These are phyloP conservation scores for Tephrocybe sp. DNA, from an alignment of 768 basidiomycete genomes.

Conservation along the genomic window DNA sequence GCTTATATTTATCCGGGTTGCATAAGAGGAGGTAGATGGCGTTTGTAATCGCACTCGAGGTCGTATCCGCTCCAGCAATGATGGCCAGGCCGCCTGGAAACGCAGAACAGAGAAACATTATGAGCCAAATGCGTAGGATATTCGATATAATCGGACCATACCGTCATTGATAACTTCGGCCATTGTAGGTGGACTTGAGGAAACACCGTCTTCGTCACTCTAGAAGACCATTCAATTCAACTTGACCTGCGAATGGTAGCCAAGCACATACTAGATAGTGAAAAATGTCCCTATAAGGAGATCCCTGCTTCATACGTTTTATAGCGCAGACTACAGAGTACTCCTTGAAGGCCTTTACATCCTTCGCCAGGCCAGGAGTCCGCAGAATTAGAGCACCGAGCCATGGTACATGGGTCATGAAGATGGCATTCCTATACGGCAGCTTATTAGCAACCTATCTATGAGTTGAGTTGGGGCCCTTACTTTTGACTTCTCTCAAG, in stretches of 20 bases:
- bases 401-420: slow-evolving; percentile 50
- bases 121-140: no score
- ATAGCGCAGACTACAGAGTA: slow-evolving; percentile 38
- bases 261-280: slow-evolving; percentile 32
- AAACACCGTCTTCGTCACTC: slow-evolving; percentile 42
- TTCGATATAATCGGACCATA: no score
- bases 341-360: slow-evolving; percentile 39
- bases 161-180: slow-evolving; percentile 38
- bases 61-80: slow-evolving; percentile 44
- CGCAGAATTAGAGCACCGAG: slow-evolving; percentile 37
- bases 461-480: slow-evolving; percentile 11
- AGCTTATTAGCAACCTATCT: neutral
- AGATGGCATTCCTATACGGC: slow-evolving; percentile 32
- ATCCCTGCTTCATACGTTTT: slow-evolving; percentile 35
- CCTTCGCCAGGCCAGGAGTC: slow-evolving; percentile 34
- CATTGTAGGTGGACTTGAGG: slow-evolving; percentile 28
- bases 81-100: slow-evolving; percentile 31
- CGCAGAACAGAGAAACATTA: neutral
- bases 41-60: slow-evolving; percentile 31
- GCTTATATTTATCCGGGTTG: slow-evolving; percentile 30
- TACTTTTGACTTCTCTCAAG: slow-evolving; percentile 47
- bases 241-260: neutral
- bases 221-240: slow-evolving; percentile 6
- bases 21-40: slow-evolving; percentile 33
- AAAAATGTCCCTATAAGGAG: slow-evolving; percentile 39